Percentiles rank a stretch among this genome's conserved stretches.
Evolutionary conservation across 768 basidiomycete species (phyloP).

Genomic region (Naganishia friedmannii): DNA sequence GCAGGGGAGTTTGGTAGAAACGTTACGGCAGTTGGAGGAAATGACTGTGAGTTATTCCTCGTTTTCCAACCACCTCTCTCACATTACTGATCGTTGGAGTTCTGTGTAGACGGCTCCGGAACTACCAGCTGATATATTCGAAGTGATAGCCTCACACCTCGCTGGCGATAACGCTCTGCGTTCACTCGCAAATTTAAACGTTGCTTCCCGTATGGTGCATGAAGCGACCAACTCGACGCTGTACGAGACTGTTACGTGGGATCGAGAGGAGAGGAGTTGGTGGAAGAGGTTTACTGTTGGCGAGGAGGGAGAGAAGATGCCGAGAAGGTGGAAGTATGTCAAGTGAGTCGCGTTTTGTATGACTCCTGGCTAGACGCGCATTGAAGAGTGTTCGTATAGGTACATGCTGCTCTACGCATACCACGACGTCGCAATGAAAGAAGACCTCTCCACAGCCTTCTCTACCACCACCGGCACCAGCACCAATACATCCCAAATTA

Average conservation of each 20-base stretch:
- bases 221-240: conserved; percentile 17
- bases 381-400: not conserved
- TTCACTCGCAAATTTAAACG: conserved; percentile 7
- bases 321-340: conserved; percentile 16
- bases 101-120: not conserved
- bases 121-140: conserved; percentile 6
- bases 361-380: no score
- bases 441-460: conserved; percentile 5
- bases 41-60: conserved; percentile 7
- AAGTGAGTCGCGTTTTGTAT: conserved; percentile 5
- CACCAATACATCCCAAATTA: not conserved
- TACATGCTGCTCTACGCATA: conserved; percentile 22
- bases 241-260: conserved; percentile 20
- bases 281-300: conserved; percentile 21
- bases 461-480: no score
- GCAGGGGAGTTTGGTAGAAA: conserved; percentile 10
- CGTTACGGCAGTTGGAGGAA: conserved; percentile 16
- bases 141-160: conserved; percentile 4
- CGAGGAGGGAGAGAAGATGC: not conserved
- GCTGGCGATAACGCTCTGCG: conserved; percentile 15
- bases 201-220: conserved; percentile 13
- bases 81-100: not conserved
- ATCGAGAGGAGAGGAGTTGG: conserved; percentile 3
- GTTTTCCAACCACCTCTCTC: not conserved
- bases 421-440: conserved; percentile 5